A percentile compares a stretch with the other conserved stretches of the same genome.
phyloP scores from a whole-genome alignment of 257 asterid species.

The Solanum sparsipilum region DNA sequence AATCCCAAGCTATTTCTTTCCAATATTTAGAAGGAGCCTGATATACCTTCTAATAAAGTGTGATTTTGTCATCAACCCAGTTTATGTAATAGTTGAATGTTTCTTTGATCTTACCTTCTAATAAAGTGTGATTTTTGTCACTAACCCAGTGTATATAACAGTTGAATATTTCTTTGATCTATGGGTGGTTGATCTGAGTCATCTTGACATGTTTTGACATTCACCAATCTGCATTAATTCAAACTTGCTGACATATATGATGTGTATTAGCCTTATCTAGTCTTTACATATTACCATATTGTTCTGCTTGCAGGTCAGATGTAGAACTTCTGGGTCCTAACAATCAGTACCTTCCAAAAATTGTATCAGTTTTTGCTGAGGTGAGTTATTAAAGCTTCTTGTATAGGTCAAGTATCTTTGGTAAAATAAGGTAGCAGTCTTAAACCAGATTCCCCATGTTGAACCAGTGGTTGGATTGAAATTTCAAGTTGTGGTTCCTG shows the following conservation, averaged over 20 bases:
- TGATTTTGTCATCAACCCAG: neutral
- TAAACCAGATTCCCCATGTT: neutral
- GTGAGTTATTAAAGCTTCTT: slow-evolving; percentile 26
- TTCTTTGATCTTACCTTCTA: neutral
- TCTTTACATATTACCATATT: neutral
- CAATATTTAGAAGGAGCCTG: neutral
- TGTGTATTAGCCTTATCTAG: neutral
- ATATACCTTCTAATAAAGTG: neutral
- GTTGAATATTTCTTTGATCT: neutral
- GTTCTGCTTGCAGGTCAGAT: slow-evolving; percentile 60
- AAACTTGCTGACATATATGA: neutral
- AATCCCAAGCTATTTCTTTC: neutral
- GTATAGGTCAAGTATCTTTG: neutral
- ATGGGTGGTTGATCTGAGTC: neutral
- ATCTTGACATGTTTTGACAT: neutral
- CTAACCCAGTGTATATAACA: neutral
- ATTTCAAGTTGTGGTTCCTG: neutral
- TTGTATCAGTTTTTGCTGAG: slow-evolving; percentile 95
- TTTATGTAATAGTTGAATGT: neutral
- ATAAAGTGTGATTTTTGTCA: neutral
- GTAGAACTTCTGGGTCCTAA: slow-evolving; percentile 78
- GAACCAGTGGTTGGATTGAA: neutral
- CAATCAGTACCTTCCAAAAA: slow-evolving; percentile 88
- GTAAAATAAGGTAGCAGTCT: neutral
- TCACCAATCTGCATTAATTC: neutral